Evolutionary conservation across 169 alveolate genomes (phyloP).

Genomic region (Cryptosporidium xiaoi): DNA sequence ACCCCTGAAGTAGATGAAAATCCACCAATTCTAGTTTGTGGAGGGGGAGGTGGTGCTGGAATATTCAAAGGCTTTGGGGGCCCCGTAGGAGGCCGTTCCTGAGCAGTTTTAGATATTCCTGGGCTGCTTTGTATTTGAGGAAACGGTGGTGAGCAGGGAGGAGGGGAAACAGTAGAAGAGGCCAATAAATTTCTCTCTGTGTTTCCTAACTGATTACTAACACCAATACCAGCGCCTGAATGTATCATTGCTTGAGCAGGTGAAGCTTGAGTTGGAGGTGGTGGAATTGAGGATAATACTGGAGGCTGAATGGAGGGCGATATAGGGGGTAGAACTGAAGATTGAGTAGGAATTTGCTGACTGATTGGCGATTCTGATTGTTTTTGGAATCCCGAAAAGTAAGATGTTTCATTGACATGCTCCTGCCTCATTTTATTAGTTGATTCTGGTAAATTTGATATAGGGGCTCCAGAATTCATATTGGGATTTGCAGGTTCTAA

Average conservation of each 20-base stretch:
- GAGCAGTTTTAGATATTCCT: conserved; percentile 1
- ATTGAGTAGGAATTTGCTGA: neutral
- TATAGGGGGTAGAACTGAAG: neutral
- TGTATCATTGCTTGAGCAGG: conserved; percentile 16
- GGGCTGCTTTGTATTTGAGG: neutral
- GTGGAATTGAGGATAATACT: neutral
- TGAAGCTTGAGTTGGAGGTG: conserved; percentile 7
- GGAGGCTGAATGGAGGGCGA: conserved; percentile 11
- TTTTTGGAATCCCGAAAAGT: neutral
- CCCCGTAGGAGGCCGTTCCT: neutral
- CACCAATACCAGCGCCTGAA: neutral
- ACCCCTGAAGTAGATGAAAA: neutral
- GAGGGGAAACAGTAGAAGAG: conserved; percentile 14
- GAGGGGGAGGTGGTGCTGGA: conserved; percentile 64
- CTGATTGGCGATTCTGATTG: neutral
- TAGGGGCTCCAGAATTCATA: neutral
- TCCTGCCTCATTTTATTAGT: neutral
- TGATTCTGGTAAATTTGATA: neutral
- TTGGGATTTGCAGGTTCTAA: neutral
- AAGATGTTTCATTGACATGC: neutral
- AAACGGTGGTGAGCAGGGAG: conserved; percentile 24
- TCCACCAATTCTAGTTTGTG: conserved; percentile 58
- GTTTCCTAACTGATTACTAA: neutral
- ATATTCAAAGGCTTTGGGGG: neutral
- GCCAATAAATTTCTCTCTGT: neutral